A percentile compares a stretch with the other conserved stretches of the same genome.
Evolutionary conservation across 371 early-diverging fungal species (phyloP).

Genomic region (Blastocladiella emersonii): DNA sequence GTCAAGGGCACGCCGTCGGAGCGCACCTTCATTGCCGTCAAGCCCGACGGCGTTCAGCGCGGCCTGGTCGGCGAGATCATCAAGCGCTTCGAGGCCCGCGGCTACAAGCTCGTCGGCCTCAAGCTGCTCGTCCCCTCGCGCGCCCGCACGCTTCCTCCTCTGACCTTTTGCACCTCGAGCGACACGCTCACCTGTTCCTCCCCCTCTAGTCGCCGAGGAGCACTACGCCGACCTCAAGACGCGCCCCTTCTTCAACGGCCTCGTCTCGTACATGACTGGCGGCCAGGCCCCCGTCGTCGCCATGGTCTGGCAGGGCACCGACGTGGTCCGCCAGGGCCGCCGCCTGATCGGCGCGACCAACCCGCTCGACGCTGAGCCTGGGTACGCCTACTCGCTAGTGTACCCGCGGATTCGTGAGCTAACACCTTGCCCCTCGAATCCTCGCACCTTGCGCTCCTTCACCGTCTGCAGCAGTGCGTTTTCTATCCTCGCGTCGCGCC

Average conservation of each 20-base stretch:
- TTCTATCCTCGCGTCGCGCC: too few species aligned
- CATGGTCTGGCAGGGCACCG: slow-evolving; percentile 28
- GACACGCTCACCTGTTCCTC: slow-evolving; percentile 25
- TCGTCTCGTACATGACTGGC: slow-evolving; percentile 21
- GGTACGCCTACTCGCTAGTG: not conserved
- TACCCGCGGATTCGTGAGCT: not conserved
- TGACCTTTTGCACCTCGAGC: slow-evolving; percentile 19
- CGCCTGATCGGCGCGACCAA: slow-evolving; percentile 40
- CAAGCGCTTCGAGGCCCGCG: slow-evolving; percentile 82
- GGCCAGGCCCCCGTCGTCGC: slow-evolving; percentile 10
- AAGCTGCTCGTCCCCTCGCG: not conserved
- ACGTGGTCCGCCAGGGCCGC: slow-evolving; percentile 34
- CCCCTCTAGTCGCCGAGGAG: slow-evolving; percentile 22
- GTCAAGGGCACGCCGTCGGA: slow-evolving; percentile 52
- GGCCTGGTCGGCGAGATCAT: slow-evolving; percentile 94
- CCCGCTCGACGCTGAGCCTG: slow-evolving; percentile 25
- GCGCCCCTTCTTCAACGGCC: slow-evolving; percentile 32
- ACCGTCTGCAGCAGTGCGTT: too few species aligned
- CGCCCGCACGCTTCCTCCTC: not conserved
- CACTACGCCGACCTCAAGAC: slow-evolving; percentile 31
- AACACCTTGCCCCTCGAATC: not conserved
- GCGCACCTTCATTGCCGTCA: slow-evolving; percentile 68
- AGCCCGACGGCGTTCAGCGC: slow-evolving; percentile 76
- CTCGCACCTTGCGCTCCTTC: too few species aligned
- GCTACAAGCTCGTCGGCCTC: slow-evolving; percentile 41